Evolutionary conservation across 495 filamentous ascomycete genomes (phyloP).

Genomic region (Neurospora tetraspora): DNA sequence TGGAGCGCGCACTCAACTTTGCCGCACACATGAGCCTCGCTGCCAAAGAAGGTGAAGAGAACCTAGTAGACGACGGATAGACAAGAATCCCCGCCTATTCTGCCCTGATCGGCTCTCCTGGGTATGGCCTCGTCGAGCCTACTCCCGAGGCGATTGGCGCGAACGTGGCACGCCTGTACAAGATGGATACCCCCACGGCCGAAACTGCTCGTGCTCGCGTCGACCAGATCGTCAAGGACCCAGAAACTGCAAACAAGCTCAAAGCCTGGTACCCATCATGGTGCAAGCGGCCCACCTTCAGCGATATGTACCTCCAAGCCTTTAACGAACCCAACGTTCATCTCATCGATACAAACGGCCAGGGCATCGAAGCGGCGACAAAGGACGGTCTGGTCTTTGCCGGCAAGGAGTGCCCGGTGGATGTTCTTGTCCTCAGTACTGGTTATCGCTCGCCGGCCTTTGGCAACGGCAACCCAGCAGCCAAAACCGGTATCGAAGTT

Average conservation of each 20-base stretch:
- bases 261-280: constrained; percentile 36
- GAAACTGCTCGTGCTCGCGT: constrained; percentile 27
- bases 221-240: constrained; percentile 32
- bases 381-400: constrained; percentile 26
- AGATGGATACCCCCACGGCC: constrained; percentile 12
- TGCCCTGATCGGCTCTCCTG: constrained; percentile 18
- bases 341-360: constrained; percentile 46
- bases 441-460: constrained; percentile 31
- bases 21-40: constrained; percentile 18
- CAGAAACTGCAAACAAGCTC: constrained; percentile 30
- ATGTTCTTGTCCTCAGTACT: constrained; percentile 40
- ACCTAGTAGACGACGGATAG: constrained; percentile 37
- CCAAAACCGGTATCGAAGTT: constrained; percentile 28
- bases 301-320: constrained; percentile 34
- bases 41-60: constrained; percentile 12
- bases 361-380: constrained; percentile 34
- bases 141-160: constrained; percentile 26
- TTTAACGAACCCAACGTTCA: constrained; percentile 38
- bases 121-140: constrained; percentile 14
- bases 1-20: constrained; percentile 27
- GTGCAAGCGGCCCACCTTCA: constrained; percentile 40
- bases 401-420: constrained; percentile 31
- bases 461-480: constrained; percentile 22
- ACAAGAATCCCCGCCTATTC: constrained; percentile 18
- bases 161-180: constrained; percentile 22